These are phyloP conservation scores for Penicillium lagena DNA, from an alignment of 495 filamentous ascomycete species.

Conservation along the genomic window DNA sequence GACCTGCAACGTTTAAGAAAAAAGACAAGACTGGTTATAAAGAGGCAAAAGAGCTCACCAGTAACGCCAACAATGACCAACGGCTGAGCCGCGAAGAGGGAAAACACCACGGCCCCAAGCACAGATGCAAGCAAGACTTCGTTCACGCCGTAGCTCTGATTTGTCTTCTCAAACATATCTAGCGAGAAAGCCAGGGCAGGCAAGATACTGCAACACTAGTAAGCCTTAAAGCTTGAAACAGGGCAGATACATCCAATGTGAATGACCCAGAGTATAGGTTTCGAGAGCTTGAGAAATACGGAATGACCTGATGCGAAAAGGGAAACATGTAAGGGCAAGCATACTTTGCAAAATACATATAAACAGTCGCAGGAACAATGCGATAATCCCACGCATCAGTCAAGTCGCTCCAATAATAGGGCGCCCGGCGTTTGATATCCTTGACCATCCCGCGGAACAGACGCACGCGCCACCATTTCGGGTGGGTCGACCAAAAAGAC, in stretches of 20 bases:
- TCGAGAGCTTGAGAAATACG: not conserved
- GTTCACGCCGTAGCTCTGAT: constrained; percentile 76
- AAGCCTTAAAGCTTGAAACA: too few relatives aligned
- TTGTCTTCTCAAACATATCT: constrained; percentile 80
- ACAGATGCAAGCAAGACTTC: constrained; percentile 77
- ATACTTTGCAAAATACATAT: constrained; percentile 90
- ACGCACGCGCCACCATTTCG: constrained; percentile 56
- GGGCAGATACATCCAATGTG: too few relatives aligned
- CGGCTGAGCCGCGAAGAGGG: constrained; percentile 69
- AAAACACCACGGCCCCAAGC: constrained; percentile 70
- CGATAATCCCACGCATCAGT: constrained; percentile 81
- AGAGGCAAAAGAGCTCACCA: constrained; percentile 32
- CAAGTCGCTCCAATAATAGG: constrained; percentile 76
- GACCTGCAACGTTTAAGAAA: constrained; percentile 39
- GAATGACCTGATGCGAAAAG: not conserved
- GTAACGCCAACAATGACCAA: constrained; percentile 88
- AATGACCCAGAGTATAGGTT: too few relatives aligned
- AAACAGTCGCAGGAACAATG: constrained; percentile 72
- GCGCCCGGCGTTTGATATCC: constrained; percentile 64
- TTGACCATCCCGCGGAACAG: constrained; percentile 61
- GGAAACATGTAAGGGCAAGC: constrained; percentile 11
- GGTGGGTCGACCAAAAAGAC: constrained; percentile 7
- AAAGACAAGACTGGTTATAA: not conserved
- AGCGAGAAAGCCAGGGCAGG: constrained; percentile 78
- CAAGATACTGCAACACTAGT: constrained; percentile 50